Conservation (phyloP, 805 yeast species). For the Nakazawaea sp. region DNA sequence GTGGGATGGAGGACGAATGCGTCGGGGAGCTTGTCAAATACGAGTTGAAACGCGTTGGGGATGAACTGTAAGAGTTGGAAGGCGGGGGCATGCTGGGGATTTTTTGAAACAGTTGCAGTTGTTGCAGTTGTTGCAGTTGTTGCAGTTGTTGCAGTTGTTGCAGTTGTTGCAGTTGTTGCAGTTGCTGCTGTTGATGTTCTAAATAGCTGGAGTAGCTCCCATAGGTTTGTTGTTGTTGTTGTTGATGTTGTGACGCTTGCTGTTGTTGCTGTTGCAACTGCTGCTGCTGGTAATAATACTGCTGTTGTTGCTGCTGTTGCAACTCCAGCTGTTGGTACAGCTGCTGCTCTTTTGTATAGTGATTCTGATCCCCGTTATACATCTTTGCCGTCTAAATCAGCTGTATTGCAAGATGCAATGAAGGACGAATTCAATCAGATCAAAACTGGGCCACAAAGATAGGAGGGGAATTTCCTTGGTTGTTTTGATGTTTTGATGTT, state of each 20-base stretch:
- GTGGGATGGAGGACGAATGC: slow-evolving; percentile 16
- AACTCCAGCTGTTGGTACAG: slow-evolving; percentile 7
- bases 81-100: slow-evolving; percentile 20
- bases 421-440: too few species aligned
- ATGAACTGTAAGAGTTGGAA: slow-evolving; percentile 11
- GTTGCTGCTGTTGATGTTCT: slow-evolving; percentile 25
- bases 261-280: slow-evolving; percentile 20
- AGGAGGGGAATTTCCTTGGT: too few species aligned
- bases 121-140: slow-evolving; percentile 9
- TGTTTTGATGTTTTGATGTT: too few species aligned
- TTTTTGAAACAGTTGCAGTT: slow-evolving; percentile 14
- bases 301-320: slow-evolving; percentile 17
- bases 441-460: too few species aligned
- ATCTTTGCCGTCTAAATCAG: slow-evolving; percentile 4
- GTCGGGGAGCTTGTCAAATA: slow-evolving; percentile 18
- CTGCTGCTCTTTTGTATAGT: slow-evolving; percentile 7
- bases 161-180: slow-evolving; percentile 15
- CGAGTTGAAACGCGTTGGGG: slow-evolving; percentile 14
- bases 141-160: slow-evolving; percentile 14
- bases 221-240: slow-evolving; percentile 24
- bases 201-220: slow-evolving; percentile 25
- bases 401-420: slow-evolving; percentile 1
- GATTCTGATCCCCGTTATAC: slow-evolving; percentile 14
- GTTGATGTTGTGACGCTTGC: slow-evolving; percentile 22
- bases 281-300: too few species aligned